Percentiles rank a stretch among this genome's conserved stretches.
These are phyloP conservation scores for Talaromyces sp. DNA, from an alignment of 2,329 filamentous ascomycete genomes.

Conservation along the genomic window DNA sequence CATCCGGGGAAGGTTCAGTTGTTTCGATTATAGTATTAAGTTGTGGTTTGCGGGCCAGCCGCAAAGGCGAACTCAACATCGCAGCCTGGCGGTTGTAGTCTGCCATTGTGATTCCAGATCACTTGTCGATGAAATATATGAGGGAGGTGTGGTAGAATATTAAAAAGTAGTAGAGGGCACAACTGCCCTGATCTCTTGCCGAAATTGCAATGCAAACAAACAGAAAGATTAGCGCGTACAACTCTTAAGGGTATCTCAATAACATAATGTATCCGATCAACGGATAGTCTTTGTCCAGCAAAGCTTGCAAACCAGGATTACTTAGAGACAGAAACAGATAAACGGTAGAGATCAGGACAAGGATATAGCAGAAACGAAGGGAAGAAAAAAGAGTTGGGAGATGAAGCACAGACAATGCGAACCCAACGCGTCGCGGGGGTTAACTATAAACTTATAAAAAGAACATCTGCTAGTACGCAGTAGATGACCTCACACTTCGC, in stretches of 20 bases:
- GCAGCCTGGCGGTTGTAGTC: constrained; percentile 44
- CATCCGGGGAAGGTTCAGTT: constrained; percentile 22
- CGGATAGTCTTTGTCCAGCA: constrained; percentile 33
- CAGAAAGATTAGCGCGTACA: background rate
- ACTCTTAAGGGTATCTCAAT: constrained; percentile 9
- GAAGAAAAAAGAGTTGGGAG: constrained; percentile 17
- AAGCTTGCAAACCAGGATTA: constrained; percentile 11
- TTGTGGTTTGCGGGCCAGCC: constrained; percentile 52
- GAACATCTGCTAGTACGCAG: constrained; percentile 8
- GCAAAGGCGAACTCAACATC: constrained; percentile 48
- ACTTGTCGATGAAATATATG: constrained; percentile 16
- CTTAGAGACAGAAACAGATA: background rate
- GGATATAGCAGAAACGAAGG: constrained; percentile 20
- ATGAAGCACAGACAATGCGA: constrained; percentile 9
- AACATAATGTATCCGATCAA: constrained; percentile 34
- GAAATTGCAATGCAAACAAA: background rate
- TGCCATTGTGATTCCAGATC: constrained; percentile 36
- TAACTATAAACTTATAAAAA: constrained; percentile 18
- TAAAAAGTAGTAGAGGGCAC: background rate
- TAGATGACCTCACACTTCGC: constrained; percentile 5
- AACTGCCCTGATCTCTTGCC: background rate
- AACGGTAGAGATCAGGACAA: constrained; percentile 13
- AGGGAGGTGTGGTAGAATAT: constrained; percentile 12
- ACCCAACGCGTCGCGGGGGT: constrained; percentile 12
- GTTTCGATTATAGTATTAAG: constrained; percentile 63